These are phyloP conservation scores for Grigorovia jiainica DNA, from an alignment of 805 yeast species.

Conservation along the genomic window DNA sequence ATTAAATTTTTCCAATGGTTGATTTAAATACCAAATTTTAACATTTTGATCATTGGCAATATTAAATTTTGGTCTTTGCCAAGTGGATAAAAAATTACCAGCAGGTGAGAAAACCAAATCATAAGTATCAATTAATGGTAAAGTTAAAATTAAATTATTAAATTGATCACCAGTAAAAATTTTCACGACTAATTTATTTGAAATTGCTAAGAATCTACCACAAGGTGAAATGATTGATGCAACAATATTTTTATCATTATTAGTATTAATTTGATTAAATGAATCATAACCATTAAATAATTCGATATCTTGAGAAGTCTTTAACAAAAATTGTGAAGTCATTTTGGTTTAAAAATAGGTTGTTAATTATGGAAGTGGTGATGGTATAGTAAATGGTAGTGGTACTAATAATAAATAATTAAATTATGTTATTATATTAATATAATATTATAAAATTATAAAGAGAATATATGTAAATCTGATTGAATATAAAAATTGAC, in stretches of 20 bases:
- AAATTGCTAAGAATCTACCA: constrained; percentile 28
- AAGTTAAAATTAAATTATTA: constrained; percentile 12
- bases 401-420: no score
- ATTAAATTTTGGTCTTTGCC: constrained; percentile 78
- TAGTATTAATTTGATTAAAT: constrained; percentile 19
- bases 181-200: constrained; percentile 21
- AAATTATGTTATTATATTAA: no score
- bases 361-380: no score
- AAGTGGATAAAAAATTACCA: constrained; percentile 72
- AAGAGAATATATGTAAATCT: no score
- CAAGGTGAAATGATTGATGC: constrained; percentile 28
- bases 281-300: constrained; percentile 28
- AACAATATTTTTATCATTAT: constrained; percentile 14
- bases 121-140: constrained; percentile 51
- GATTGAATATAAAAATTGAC: no score
- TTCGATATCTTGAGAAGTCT: constrained; percentile 28
- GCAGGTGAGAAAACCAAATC: constrained; percentile 85
- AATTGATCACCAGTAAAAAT: constrained; percentile 23
- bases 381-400: no score
- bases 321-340: constrained; percentile 29
- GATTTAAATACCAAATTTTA: constrained; percentile 54
- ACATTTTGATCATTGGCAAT: constrained; percentile 74
- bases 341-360: constrained; percentile 7
- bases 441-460: no score
- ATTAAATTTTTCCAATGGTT: no score